A percentile compares a stretch with the other conserved stretches of the same genome.
phyloP scores from a whole-genome alignment of 495 filamentous ascomycete genomes.

The Pyrenopolyporus hunteri region DNA sequence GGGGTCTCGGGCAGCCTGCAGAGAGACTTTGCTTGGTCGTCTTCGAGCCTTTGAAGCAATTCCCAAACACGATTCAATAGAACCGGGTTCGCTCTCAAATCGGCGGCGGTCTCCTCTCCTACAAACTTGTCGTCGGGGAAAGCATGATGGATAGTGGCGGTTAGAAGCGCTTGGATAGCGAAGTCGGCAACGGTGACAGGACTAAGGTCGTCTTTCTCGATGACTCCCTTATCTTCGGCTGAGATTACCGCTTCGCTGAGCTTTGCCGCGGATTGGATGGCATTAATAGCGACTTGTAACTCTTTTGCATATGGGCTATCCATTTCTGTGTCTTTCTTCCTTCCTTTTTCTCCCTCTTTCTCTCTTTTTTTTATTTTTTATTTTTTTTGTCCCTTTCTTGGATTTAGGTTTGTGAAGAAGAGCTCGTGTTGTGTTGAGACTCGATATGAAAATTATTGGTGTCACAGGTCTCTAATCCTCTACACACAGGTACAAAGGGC shows the following conservation, averaged over 20 bases:
- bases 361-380: not conserved
- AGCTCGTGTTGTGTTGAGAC: not conserved
- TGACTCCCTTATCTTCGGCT: slow-evolving; percentile 41
- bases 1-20: slow-evolving; percentile 52
- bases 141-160: slow-evolving; percentile 56
- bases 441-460: too few species aligned
- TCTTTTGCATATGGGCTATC: slow-evolving; percentile 47
- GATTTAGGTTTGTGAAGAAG: too few species aligned
- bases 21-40: slow-evolving; percentile 28
- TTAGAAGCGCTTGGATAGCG: slow-evolving; percentile 68
- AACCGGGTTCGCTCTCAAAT: slow-evolving; percentile 54
- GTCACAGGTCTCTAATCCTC: too few species aligned
- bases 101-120: slow-evolving; percentile 65
- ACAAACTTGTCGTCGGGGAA: slow-evolving; percentile 67
- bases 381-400: too few species aligned
- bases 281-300: slow-evolving; percentile 38
- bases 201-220: slow-evolving; percentile 62
- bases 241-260: slow-evolving; percentile 48
- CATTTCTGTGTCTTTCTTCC: slow-evolving; percentile 25
- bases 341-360: not conserved
- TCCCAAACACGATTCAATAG: slow-evolving; percentile 62
- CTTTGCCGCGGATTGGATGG: slow-evolving; percentile 46
- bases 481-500: too few species aligned
- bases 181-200: slow-evolving; percentile 74
- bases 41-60: slow-evolving; percentile 48